Base-by-base conservation (phyloP, 2,329 filamentous ascomycete species). In the Xylaria polymorpha region DNA sequence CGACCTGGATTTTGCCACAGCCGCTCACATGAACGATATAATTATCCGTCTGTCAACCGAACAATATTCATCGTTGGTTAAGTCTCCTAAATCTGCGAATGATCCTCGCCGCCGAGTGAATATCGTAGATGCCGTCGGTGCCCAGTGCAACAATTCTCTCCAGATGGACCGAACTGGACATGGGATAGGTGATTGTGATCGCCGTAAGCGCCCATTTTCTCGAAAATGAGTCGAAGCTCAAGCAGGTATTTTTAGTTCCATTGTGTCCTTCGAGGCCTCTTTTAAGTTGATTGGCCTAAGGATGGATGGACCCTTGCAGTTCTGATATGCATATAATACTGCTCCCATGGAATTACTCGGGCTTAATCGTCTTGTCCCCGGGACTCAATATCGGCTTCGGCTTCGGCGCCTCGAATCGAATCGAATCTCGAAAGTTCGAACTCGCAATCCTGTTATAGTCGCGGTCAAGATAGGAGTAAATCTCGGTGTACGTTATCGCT, bases 1-100 rank as follows among this genome's bases (percentile, higher is more conserved):
- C 55, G 55, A 29, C 55, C 12, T 29, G 5, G 15, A 58, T 10
- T 44, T 58, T 32, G 55, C 55, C 55, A 58, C 55, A 4, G 22
- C 39, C 3, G 14, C 22, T 58, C 20, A 48, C 20, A 25, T 25
- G 44, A 48, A 48, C 9, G 20, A 48, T 48, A 20, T 44, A 48
- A 37, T 37, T 12, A 37, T 22, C 22, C 20, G 44, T 25, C 20
- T 14, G 4, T 48, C 44, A 48, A 48, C 44, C 44, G 20, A 22
- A 25, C 20, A 25, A 48, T 25, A 1, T 25, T n/a, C 20, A 48
- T 25, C 14, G 20, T 48, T 25, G 44, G 44, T 48, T 48, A 25
- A 48, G 18, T 12, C 22, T 25, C 9, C 22, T 48, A 10, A 48
- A 14, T 48, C 20, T 10, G 20, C 44, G 10, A 25, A 25, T 25